These are phyloP conservation scores for Erythrophleum fordii DNA, from an alignment of 306 rosid genomes.

Conservation along the genomic window DNA sequence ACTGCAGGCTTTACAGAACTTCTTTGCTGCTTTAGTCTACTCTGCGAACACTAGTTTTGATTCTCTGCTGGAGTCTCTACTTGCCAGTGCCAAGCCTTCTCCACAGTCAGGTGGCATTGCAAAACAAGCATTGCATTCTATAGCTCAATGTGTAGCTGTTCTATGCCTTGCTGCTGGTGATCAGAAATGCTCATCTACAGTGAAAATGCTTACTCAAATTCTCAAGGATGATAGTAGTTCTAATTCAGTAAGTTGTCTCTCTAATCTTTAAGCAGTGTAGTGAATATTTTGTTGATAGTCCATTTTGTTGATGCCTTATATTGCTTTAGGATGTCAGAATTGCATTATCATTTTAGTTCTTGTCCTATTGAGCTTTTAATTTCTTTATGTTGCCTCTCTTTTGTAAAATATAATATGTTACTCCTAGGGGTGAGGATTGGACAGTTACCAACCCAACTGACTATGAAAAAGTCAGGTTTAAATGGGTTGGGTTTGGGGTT, in stretches of 20 bases:
- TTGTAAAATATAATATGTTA: constrained; percentile 15
- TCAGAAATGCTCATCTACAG: constrained; percentile 85
- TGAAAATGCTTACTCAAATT: constrained; percentile 89
- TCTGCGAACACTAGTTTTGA: constrained; percentile 98
- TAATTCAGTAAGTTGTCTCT: constrained; percentile 65
- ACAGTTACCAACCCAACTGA: neutral
- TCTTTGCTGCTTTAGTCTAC: constrained; percentile 87
- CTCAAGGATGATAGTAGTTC: constrained; percentile 81
- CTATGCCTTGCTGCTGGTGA: constrained; percentile 98
- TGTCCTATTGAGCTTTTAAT: constrained; percentile 7
- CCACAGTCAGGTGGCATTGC: constrained; percentile 98
- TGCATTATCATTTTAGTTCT: neutral
- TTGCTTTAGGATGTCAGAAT: constrained; percentile 25
- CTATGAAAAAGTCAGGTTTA: neutral
- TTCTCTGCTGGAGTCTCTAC: constrained; percentile 85
- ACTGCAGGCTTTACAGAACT: constrained; percentile 88
- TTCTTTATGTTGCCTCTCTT: constrained; percentile 21
- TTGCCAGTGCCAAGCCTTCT: constrained; percentile 90
- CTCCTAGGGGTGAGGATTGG: neutral
- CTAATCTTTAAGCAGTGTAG: neutral
- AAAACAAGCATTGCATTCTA: constrained; percentile 93
- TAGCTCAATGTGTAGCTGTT: constrained; percentile 97
- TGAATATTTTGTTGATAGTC: constrained; percentile 25
- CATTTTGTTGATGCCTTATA: constrained; percentile 13
- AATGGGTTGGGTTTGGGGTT: neutral